Evolutionary conservation across 73 alveolate species (phyloP), one percentile per base, ranked within the genome.

Genomic region (Strombidium stylifer): DNA sequence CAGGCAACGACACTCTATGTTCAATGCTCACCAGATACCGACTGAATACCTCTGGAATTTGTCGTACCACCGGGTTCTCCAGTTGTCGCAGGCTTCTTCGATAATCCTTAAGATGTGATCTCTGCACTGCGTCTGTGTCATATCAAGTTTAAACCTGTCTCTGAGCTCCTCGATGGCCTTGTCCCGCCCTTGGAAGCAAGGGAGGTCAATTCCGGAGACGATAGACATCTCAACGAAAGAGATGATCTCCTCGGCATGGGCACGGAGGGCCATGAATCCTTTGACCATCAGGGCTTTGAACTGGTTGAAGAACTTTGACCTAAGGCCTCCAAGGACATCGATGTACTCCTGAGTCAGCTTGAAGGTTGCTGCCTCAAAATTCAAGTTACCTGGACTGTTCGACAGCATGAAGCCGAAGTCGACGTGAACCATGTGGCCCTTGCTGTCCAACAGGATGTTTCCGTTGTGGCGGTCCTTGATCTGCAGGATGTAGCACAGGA

Each of bases 391-490:
- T 24, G 99, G 99, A 20, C 96, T 68, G 62, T 86, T 94, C 27
- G 94, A 87, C 40, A 96, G 84, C 83, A 96, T 87, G 62, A 96
- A 96, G 18, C 99, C 99, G 76, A 94, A 96, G 73, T 96, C 99
- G 16, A 96, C 94, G 86, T 96, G 99, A 16, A 96, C 87, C 24
- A 96, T 50, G 81, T 94, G 98, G 4, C 99, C 99, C 62, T 78
- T 67, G 48, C 89, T 69, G 68, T 96, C 99, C 15, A 96, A 78
- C 62, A 96, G 82, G 19, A 96, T 94, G 75, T 96, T 96, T 16
- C 98, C 99, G 84, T 96, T 96, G 76, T 96, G 99, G 55, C 99
- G 82, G 80, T 95, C 99, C 61, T 93, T 95, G 44, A 95, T 86
- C 57, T 95, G 83, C 45, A 95, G 61, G 19, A 95, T 51, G 70